Conservation (phyloP, 441 rosid genomes). For the Mallotus repandus region DNA sequence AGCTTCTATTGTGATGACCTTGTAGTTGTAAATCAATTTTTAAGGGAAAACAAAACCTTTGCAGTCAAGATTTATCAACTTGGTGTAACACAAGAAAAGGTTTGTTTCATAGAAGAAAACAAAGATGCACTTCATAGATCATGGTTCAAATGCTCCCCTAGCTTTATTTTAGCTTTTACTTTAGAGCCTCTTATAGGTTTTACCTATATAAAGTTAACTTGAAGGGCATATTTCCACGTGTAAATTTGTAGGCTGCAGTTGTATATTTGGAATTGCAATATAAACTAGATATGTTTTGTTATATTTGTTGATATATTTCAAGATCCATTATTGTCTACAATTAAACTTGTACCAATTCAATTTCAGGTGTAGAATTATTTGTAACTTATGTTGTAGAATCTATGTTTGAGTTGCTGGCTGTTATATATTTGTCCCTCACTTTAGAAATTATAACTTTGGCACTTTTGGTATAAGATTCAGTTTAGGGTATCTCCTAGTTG, state of each 20-base stretch:
- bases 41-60: background rate
- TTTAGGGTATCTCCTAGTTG: slow-evolving; percentile 2
- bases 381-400: background rate
- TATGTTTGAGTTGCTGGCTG: background rate
- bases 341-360: background rate
- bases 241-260: background rate
- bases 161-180: background rate
- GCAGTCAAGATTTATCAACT: background rate
- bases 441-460: background rate
- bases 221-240: background rate
- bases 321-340: background rate
- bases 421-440: no score
- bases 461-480: background rate
- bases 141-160: background rate
- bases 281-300: background rate
- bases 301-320: background rate
- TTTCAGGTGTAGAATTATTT: background rate
- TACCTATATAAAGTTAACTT: background rate
- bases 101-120: background rate
- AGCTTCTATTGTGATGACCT: no score
- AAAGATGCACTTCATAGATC: background rate
- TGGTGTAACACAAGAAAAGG: background rate
- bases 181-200: background rate
- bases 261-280: background rate
- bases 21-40: no score